phyloP scores from a whole-genome alignment of 176 grass and related monocot species.

The Oryza meyeriana region DNA sequence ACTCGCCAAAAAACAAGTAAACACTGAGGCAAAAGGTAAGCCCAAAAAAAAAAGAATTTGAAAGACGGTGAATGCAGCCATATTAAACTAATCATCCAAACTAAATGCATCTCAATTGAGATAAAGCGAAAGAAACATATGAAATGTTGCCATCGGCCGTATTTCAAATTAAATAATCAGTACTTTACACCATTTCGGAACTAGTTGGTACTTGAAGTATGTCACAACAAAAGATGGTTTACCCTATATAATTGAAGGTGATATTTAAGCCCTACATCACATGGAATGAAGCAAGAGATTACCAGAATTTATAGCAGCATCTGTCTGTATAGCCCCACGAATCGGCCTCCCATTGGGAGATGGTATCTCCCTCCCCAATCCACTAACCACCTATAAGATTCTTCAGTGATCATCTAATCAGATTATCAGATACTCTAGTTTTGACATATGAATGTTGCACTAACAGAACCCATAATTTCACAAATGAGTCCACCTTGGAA shows the following conservation, averaged over 20 bases:
- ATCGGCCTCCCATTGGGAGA: slow-evolving; percentile 71
- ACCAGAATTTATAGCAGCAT: slow-evolving; percentile 95
- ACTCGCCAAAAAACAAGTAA: background rate
- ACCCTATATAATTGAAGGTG: background rate
- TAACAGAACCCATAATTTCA: slow-evolving; percentile 1
- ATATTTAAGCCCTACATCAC: background rate
- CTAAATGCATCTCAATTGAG: background rate
- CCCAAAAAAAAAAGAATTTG: background rate
- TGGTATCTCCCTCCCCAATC: slow-evolving; percentile 82
- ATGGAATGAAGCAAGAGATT: slow-evolving; percentile 21
- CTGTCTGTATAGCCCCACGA: slow-evolving; percentile 77
- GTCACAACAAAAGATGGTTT: background rate
- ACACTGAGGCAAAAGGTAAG: background rate
- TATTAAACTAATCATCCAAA: background rate
- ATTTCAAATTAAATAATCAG: slow-evolving; percentile 1
- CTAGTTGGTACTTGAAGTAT: background rate
- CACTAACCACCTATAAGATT: slow-evolving; percentile 61
- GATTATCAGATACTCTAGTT: slow-evolving; percentile 12
- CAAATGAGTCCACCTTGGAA: background rate
- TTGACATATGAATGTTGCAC: background rate
- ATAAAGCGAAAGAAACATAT: background rate
- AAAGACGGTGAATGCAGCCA: no score
- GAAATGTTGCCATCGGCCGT: background rate
- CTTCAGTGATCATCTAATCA: slow-evolving; percentile 14
- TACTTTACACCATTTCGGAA: background rate